Evolutionary conservation across 2,329 filamentous ascomycete genomes (phyloP).

Genomic region (Fusarium vanettenii): DNA sequence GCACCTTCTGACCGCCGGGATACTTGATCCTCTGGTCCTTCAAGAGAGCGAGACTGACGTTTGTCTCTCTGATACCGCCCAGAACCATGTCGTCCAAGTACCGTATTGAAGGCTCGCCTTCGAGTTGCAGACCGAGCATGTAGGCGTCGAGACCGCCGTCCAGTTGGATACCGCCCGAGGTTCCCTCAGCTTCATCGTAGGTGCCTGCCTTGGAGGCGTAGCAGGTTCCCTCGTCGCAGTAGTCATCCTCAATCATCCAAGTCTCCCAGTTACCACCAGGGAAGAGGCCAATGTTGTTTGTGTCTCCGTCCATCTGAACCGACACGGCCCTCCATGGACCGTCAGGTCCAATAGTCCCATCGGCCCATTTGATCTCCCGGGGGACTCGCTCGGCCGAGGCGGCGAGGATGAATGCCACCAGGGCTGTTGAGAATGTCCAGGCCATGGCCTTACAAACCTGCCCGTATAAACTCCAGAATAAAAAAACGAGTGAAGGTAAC

Average conservation of each 20-base stretch:
- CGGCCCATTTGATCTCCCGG: neutral
- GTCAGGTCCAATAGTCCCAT: neutral
- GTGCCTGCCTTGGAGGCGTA: neutral
- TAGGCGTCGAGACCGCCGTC: neutral
- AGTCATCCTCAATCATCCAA: neutral
- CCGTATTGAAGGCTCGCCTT: neutral
- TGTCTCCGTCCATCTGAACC: neutral
- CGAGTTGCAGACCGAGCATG: neutral
- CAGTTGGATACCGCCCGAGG: neutral
- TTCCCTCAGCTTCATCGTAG: neutral
- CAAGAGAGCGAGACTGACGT: neutral
- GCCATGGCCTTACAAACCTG: neutral
- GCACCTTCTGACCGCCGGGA: neutral
- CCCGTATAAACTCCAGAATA: neutral
- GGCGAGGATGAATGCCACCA: neutral
- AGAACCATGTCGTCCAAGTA: neutral
- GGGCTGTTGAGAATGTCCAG: neutral
- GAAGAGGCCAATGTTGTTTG: neutral
- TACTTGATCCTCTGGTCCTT: neutral
- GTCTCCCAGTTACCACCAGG: neutral
- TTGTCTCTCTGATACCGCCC: neutral
- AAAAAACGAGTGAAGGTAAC: neutral
- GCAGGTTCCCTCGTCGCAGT: neutral
- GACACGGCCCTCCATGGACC: neutral
- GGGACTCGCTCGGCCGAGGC: neutral